These are phyloP conservation scores for Phytophthora capsici DNA, from an alignment of 352 stramenopile genomes.

Conservation along the genomic window DNA sequence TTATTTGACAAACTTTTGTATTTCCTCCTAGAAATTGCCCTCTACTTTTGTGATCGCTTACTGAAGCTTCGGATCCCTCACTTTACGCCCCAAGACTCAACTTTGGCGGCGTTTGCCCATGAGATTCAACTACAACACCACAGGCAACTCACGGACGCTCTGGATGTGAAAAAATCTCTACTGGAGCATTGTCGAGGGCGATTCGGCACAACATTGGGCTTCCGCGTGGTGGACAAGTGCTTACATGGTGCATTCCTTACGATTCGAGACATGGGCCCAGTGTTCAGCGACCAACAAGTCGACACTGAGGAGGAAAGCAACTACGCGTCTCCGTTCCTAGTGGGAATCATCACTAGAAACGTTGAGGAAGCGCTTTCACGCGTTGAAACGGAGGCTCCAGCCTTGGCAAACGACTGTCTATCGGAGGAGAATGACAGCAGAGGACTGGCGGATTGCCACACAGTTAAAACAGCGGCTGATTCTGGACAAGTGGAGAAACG, in stretches of 20 bases:
- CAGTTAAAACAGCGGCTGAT: neutral
- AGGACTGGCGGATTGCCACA: slow-evolving; percentile 1
- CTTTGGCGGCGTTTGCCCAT: slow-evolving; percentile 44
- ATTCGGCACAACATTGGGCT: slow-evolving; percentile 25
- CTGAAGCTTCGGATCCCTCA: slow-evolving; percentile 36
- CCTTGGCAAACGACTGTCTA: neutral
- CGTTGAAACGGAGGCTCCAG: slow-evolving; percentile 9
- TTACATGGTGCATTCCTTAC: slow-evolving; percentile 17
- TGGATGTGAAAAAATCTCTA: slow-evolving; percentile 47
- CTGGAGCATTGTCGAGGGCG: slow-evolving; percentile 33
- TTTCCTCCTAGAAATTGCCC: slow-evolving; percentile 36
- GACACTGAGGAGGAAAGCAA: slow-evolving; percentile 19
- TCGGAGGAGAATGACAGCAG: slow-evolving; percentile 1
- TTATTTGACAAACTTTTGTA: neutral
- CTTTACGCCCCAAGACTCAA: slow-evolving; percentile 27
- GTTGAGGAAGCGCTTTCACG: slow-evolving; percentile 17
- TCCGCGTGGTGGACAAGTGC: slow-evolving; percentile 18
- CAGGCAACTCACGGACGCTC: slow-evolving; percentile 31
- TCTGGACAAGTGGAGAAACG: slow-evolving; percentile 15
- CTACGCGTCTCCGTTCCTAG: slow-evolving; percentile 22
- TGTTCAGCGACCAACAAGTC: slow-evolving; percentile 18
- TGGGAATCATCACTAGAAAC: slow-evolving; percentile 34
- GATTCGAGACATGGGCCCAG: slow-evolving; percentile 15
- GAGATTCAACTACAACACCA: slow-evolving; percentile 51
- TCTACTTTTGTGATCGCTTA: slow-evolving; percentile 37